A percentile compares a stretch with the other conserved stretches of the same genome.
Evolutionary conservation across 2,329 filamentous ascomycete genomes (phyloP).

Genomic region (Dactylonectria estremocensis): DNA sequence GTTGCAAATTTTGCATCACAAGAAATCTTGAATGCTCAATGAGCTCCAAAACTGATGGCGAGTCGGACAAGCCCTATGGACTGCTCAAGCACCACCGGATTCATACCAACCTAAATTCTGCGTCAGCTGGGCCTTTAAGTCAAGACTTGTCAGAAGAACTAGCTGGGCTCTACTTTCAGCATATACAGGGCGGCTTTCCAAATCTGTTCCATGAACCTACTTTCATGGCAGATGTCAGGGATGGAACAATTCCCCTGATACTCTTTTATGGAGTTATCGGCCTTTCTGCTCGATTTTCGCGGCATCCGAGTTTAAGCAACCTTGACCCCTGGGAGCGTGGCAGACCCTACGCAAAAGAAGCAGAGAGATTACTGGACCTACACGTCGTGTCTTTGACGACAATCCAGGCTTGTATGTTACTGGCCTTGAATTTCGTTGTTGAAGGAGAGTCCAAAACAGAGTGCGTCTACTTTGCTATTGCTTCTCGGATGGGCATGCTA

Average conservation of each 20-base stretch:
- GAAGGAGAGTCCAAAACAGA: constrained; percentile 55
- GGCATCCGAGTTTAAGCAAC: constrained; percentile 1
- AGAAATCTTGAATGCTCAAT: constrained; percentile 18
- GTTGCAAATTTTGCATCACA: constrained; percentile 14
- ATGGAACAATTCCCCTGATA: not conserved
- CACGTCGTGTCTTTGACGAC: constrained; percentile 28
- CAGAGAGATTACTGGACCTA: constrained; percentile 16
- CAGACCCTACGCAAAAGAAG: constrained; percentile 16
- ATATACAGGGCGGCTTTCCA: constrained; percentile 3
- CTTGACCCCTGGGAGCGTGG: constrained; percentile 19
- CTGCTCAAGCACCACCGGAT: not conserved
- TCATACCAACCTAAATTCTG: not conserved
- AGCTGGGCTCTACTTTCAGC: constrained; percentile 3
- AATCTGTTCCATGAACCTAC: constrained; percentile 3
- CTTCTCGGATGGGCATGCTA: constrained; percentile 54
- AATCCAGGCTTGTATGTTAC: constrained; percentile 57
- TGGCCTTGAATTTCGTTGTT: constrained; percentile 52
- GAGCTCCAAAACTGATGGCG: not conserved
- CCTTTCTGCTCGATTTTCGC: constrained; percentile 7
- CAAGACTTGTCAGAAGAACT: not conserved
- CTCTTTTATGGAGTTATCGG: constrained; percentile 7
- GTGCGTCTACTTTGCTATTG: constrained; percentile 57
- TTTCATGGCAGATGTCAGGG: not conserved
- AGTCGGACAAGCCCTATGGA: not conserved
- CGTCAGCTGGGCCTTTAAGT: not conserved